Conservation (phyloP, 192 early-diverging fungal genomes). For the Phycomyces blakesleeanus region DNA sequence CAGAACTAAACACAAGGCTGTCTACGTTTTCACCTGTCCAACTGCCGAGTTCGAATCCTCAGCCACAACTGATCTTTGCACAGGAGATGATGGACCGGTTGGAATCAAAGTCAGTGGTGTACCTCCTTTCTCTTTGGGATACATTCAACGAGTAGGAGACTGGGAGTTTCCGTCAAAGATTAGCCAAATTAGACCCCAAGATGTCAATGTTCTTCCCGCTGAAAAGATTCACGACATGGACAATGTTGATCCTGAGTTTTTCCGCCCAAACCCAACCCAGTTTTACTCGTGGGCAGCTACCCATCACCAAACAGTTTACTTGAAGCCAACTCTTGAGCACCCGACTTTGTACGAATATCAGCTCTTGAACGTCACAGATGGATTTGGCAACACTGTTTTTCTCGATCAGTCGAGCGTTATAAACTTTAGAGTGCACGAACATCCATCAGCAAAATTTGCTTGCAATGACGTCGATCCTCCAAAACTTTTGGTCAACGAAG, state of each 20-base stretch:
- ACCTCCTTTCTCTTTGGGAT: slow-evolving; percentile 38
- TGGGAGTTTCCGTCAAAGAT: slow-evolving; percentile 19
- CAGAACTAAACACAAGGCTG: slow-evolving; percentile 25
- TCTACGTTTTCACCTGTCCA: slow-evolving; percentile 39
- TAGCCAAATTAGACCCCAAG: slow-evolving; percentile 29
- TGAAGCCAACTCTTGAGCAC: slow-evolving; percentile 31
- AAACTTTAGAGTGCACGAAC: slow-evolving; percentile 20
- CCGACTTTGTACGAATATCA: slow-evolving; percentile 22
- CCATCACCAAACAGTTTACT: slow-evolving; percentile 23
- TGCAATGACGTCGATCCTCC: slow-evolving; percentile 22
- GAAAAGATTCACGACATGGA: neutral
- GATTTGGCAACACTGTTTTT: slow-evolving; percentile 30
- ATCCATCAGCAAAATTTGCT: slow-evolving; percentile 30
- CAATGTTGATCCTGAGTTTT: slow-evolving; percentile 12
- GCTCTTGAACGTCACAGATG: slow-evolving; percentile 31
- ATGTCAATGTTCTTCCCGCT: slow-evolving; percentile 16
- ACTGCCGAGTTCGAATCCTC: slow-evolving; percentile 20
- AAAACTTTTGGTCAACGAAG: slow-evolving; percentile 22
- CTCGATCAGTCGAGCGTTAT: neutral
- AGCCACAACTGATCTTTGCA: slow-evolving; percentile 19
- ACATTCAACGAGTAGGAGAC: slow-evolving; percentile 14
- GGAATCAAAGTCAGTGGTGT: slow-evolving; percentile 36
- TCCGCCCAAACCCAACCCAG: neutral
- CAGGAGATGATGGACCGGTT: slow-evolving; percentile 26
- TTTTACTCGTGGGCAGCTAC: slow-evolving; percentile 35